Evolutionary conservation across 345 rosid species (phyloP), one percentile per base, ranked within the genome.

Genomic region (Syzygium aqueum): DNA sequence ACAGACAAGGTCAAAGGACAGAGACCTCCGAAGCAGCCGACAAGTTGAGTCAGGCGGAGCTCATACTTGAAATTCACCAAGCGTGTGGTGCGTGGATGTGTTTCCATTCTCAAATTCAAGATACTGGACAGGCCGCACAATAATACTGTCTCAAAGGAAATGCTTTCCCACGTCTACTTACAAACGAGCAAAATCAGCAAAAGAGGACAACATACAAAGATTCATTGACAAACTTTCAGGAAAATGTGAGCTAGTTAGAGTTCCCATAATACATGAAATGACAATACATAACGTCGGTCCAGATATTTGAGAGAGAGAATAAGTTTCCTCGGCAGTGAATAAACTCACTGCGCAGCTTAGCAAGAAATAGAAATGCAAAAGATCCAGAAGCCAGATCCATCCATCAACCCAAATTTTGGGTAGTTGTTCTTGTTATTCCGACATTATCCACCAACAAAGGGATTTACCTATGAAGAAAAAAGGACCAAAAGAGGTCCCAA

Each of bases 351-450:
- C 33, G 78, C 78, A 67, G 78, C 78, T 30, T 33, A 33, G 78
- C 78, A 67, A 67, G 43, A 67, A 67, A 37, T 67, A 67, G 43
- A 67, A 33, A 67, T 33, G 78, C 78, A 85, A 61, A 43, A 30
- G 87, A 61, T 51, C 77, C 63, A 65, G 87, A 82, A 54, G 61
- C 84, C 43, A 16, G 16, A 40, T 46, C 49, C 80, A 54, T 27
- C 80, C 78, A 51, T 53, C 89, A 46, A 77, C 83, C 88, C 85
- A 85, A 80, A 56, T 28, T 77, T 33, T 19, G 87, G 88, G 85
- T 16, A 84, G 63, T 59, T 43, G 57, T 78, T 53, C 73, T 27
- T 50, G 43, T 88, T 90, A 88, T 86, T 90, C 84, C 63, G 27
- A 80, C 15, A 46, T 63, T 67, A 67, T 67, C 78, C 77, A 14